Evolutionary conservation across 345 rosid species (phyloP).

Genomic region (Hibiscus trionum): DNA sequence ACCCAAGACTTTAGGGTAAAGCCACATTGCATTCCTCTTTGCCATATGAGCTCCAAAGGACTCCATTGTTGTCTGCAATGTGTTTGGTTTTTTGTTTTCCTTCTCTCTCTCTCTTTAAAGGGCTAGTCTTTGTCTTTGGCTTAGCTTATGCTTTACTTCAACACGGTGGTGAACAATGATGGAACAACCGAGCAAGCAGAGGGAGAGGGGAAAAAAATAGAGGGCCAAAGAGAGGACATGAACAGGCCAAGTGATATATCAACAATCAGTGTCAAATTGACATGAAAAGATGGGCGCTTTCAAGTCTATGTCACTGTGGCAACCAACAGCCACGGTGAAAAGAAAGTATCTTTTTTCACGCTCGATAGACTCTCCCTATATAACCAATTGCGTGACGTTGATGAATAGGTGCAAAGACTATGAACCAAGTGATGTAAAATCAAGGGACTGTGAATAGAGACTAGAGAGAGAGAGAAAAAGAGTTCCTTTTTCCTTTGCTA

Average conservation of each 20-base stretch:
- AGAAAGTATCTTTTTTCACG: constrained; percentile 7
- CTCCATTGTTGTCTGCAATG: constrained; percentile 24
- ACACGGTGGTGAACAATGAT: constrained; percentile 21
- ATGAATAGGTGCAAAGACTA: not conserved
- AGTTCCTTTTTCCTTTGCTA: too few relatives aligned
- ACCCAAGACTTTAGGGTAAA: constrained; percentile 49
- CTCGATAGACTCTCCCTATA: not conserved
- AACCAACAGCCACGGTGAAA: constrained; percentile 44
- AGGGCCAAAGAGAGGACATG: constrained; percentile 41
- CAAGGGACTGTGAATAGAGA: constrained; percentile 11
- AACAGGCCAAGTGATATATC: constrained; percentile 48
- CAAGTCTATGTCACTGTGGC: constrained; percentile 63
- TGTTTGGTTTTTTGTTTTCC: not conserved
- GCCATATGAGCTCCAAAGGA: constrained; percentile 34
- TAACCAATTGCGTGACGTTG: not conserved
- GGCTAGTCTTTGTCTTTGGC: not conserved
- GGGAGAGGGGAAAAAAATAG: constrained; percentile 2
- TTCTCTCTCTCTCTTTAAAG: not conserved
- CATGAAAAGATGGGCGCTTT: constrained; percentile 91
- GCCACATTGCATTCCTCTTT: constrained; percentile 62
- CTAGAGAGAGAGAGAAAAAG: too few relatives aligned
- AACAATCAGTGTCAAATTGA: constrained; percentile 62
- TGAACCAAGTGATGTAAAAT: constrained; percentile 22
- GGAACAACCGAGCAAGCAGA: constrained; percentile 3
- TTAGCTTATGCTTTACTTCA: constrained; percentile 6